These are phyloP conservation scores for Chlorella sp. DNA, from an alignment of 139 green algal genomes.

Conservation along the genomic window DNA sequence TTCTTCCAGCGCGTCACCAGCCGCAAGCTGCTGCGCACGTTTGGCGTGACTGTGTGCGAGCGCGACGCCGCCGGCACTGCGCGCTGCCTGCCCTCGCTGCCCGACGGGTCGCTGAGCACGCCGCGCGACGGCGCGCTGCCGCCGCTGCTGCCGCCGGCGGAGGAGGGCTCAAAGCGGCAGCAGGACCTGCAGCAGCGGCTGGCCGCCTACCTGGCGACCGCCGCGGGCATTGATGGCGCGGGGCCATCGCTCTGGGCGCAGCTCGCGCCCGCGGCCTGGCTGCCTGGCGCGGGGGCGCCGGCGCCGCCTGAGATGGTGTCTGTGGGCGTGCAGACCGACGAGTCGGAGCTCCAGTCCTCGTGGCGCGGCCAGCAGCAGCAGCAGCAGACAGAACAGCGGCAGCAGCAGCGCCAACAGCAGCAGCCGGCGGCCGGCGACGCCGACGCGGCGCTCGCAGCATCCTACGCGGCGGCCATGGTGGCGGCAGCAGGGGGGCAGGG, in stretches of 20 bases:
- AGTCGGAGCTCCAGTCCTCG: conserved; percentile 3
- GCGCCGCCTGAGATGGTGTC: neutral
- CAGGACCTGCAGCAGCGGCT: conserved; percentile 22
- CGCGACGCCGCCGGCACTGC: too few relatives aligned
- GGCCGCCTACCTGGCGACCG: conserved; percentile 16
- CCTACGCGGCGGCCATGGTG: conserved; percentile 1
- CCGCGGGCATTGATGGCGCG: too few relatives aligned
- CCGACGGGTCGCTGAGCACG: too few relatives aligned
- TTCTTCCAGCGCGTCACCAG: too few relatives aligned
- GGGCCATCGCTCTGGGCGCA: too few relatives aligned
- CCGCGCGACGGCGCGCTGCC: too few relatives aligned
- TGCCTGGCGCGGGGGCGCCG: neutral
- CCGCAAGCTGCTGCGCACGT: too few relatives aligned
- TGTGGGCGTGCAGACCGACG: conserved; percentile 12
- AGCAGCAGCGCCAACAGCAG: neutral
- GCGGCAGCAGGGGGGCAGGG: neutral
- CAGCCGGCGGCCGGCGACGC: neutral
- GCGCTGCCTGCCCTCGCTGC: too few relatives aligned
- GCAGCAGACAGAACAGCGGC: neutral
- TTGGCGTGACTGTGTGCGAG: too few relatives aligned
- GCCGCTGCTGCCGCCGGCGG: too few relatives aligned
- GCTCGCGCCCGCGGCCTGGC: neutral
- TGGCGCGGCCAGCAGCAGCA: neutral
- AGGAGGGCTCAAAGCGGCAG: too few relatives aligned
- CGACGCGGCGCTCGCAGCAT: neutral